Evolutionary conservation across 495 filamentous ascomycete genomes (phyloP).

Genomic region (Rhypophila decipiens): DNA sequence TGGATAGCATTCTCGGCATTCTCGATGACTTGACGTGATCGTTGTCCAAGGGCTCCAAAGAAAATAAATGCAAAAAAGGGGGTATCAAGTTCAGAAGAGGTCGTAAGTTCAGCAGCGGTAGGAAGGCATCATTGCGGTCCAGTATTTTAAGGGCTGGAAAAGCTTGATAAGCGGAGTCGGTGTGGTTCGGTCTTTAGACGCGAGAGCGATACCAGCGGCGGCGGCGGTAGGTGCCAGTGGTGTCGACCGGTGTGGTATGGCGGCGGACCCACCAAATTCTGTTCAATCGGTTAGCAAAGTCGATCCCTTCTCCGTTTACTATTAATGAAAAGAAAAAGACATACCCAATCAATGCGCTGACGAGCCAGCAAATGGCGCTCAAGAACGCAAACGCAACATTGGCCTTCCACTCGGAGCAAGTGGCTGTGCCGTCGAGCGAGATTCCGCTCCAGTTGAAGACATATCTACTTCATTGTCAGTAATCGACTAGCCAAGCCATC

Average conservation of each 20-base stretch:
- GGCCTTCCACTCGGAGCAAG: constrained; percentile 59
- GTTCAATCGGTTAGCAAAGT: constrained; percentile 3
- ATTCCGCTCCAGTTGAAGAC: constrained; percentile 92
- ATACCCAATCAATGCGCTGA: constrained; percentile 46
- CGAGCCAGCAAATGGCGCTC: constrained; percentile 61
- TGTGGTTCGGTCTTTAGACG: constrained; percentile 35
- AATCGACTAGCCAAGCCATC: background rate
- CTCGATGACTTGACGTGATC: too few relatives aligned
- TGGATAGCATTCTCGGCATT: too few relatives aligned
- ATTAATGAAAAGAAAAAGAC: constrained; percentile 1
- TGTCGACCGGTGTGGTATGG: constrained; percentile 12
- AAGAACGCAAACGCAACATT: constrained; percentile 62
- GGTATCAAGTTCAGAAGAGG: too few relatives aligned
- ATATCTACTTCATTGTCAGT: constrained; percentile 50
- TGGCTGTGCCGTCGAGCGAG: constrained; percentile 63
- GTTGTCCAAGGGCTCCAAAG: too few relatives aligned
- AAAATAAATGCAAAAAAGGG: too few relatives aligned
- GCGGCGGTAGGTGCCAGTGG: constrained; percentile 18
- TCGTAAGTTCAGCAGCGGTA: too few relatives aligned
- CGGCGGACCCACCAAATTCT: constrained; percentile 40
- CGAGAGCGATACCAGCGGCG: constrained; percentile 38
- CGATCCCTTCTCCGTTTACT: background rate
- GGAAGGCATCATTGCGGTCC: too few relatives aligned
- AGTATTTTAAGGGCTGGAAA: too few relatives aligned
- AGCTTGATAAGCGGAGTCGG: too few relatives aligned